Evolutionary conservation across 208 protist species (phyloP).

Genomic region (Trypanosoma brucei): DNA sequence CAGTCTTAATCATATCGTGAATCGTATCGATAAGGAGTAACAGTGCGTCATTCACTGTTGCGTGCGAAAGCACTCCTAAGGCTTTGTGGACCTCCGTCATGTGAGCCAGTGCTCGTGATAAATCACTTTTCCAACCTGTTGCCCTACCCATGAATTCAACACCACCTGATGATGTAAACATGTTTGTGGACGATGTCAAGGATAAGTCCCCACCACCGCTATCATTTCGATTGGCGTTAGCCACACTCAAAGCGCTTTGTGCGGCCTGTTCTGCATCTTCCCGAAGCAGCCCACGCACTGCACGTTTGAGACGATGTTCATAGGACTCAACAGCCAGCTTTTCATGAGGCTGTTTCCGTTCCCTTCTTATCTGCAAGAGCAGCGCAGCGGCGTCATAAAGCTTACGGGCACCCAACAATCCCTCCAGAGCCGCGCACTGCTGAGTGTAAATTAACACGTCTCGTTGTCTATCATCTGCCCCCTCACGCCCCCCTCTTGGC

Average conservation of each 20-base stretch:
- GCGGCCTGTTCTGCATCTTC: slow-evolving; percentile 16
- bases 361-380: neutral
- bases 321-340: slow-evolving; percentile 1
- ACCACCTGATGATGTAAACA: neutral
- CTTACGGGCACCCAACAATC: slow-evolving; percentile 10
- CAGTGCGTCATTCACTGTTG: neutral
- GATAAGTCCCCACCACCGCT: neutral
- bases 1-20: slow-evolving; percentile 8
- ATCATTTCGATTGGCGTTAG: too few species aligned
- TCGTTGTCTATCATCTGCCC: neutral
- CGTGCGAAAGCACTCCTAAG: neutral
- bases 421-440: slow-evolving; percentile 12
- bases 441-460: neutral
- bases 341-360: neutral
- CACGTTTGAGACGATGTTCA: slow-evolving; percentile 1
- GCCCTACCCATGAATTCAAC: neutral
- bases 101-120: neutral
- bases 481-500: neutral
- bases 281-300: slow-evolving; percentile 12
- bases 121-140: neutral
- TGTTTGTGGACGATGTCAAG: neutral
- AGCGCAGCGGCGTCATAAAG: slow-evolving; percentile 7
- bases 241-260: neutral
- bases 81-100: slow-evolving; percentile 20
- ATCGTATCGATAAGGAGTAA: slow-evolving; percentile 12